Evolutionary conservation across 345 rosid genomes (phyloP).

Genomic region (Eucalyptus globulus): DNA sequence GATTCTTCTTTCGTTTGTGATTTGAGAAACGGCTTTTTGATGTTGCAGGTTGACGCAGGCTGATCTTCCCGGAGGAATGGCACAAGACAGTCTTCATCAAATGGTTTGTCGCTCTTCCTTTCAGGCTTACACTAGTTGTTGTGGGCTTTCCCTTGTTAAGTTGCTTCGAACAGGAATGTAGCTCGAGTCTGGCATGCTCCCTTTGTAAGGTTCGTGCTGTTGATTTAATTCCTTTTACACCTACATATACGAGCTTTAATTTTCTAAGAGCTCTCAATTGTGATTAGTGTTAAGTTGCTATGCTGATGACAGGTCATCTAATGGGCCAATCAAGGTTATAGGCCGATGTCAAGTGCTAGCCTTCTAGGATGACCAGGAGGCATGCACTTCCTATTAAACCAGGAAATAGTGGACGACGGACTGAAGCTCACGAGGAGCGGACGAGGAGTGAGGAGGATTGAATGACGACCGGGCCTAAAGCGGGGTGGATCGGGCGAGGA

Average conservation of each 20-base stretch:
- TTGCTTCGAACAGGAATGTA: neutral
- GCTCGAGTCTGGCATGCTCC: neutral
- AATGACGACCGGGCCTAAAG: no score
- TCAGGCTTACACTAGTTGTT: neutral
- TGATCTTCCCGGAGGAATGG: conserved; percentile 17
- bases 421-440: no score
- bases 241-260: neutral
- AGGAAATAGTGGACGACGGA: no score
- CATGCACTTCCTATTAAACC: no score
- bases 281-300: neutral
- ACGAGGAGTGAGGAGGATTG: no score
- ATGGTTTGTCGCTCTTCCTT: conserved; percentile 26
- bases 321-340: neutral
- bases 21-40: neutral
- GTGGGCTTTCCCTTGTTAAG: neutral
- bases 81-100: conserved; percentile 39
- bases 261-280: neutral
- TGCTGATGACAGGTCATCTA: neutral
- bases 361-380: no score
- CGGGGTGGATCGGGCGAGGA: no score
- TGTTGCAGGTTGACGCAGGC: conserved; percentile 25
- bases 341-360: neutral
- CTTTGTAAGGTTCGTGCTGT: neutral
- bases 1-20: neutral
- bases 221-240: neutral